Base-by-base conservation (phyloP, 2,329 filamentous ascomycete species). In the Alternaria longipes region DNA sequence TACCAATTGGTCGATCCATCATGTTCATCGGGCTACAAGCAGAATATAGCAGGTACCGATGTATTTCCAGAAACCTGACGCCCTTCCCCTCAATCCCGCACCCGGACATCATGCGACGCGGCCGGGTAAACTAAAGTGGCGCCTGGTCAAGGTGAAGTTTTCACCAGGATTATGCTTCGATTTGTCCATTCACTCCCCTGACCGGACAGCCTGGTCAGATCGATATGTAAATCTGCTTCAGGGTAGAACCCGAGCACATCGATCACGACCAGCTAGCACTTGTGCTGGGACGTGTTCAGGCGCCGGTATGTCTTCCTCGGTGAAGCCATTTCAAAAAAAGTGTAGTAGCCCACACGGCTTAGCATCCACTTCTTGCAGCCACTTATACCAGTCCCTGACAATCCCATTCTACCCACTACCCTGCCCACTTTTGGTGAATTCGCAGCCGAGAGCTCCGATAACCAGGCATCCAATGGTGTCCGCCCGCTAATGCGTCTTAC, bases 121-220 rank as follows among this genome's bases (percentile, higher is more conserved):
- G 14, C 58, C 58, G 58, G 58, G 26, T 60, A 60, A 60, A 60
- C 20, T 38, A 38, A 50, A 26, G 30, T 50, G 46, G 46, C 46
- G 22, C 32, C 3, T 50, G 16, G 32, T 30, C 34, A 12, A n/a
- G 14, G 16, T 38, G 7, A 50, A 36, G 14, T n/a, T 38, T 24
- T 26, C 16, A 32, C 32, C 22, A 14, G 32, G 32, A 38, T 34
- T 38, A 32, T 28, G n/a, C 36, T 51, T 16, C 14, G 30, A 26
- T 34, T 16, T 46, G 46, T 28, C 24, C 36, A 14, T 20, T 11
- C 28, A 32, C 6, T n/a, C 42, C 26, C 46, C 26, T 14, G 38
- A 11, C 38, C 3, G 38, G 34, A 12, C 8, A 38, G 18, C 8
- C 16, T 26, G 14, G 22, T 5, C 20, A 22, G 14, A 38, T 38